Evolutionary conservation across 2,329 filamentous ascomycete genomes (phyloP).

Genomic region (Cladophialophora psammophila): DNA sequence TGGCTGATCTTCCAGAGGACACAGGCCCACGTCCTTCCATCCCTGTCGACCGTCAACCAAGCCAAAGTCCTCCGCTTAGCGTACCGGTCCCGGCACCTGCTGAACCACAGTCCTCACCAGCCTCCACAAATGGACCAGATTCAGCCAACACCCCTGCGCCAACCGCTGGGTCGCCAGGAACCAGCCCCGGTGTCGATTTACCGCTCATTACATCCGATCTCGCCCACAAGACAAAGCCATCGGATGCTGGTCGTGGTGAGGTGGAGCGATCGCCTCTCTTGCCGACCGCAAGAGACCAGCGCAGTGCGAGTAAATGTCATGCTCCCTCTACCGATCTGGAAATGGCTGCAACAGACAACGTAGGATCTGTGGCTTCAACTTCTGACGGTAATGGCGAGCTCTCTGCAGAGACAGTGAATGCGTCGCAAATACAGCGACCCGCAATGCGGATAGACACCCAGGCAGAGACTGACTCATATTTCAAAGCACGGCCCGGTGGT

Average conservation of each 20-base stretch:
- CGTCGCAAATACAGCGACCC: constrained; percentile 24
- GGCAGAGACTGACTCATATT: constrained; percentile 32
- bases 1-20: not conserved
- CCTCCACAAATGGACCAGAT: constrained; percentile 72
- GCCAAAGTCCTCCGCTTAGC: constrained; percentile 23
- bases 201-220: constrained; percentile 17
- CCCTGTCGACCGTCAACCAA: constrained; percentile 7
- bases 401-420: constrained; percentile 1
- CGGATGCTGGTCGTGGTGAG: constrained; percentile 24
- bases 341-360: constrained; percentile 20
- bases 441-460: constrained; percentile 38
- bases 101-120: constrained; percentile 57
- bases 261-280: constrained; percentile 10
- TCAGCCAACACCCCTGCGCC: constrained; percentile 76
- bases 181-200: constrained; percentile 73
- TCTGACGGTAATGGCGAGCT: constrained; percentile 13
- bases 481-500: constrained; percentile 29
- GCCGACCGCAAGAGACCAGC: not conserved
- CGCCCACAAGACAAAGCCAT: constrained; percentile 25
- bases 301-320: constrained; percentile 2
- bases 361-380: not conserved
- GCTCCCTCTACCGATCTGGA: constrained; percentile 21
- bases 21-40: constrained; percentile 2
- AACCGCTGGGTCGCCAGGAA: constrained; percentile 73
- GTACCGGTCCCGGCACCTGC: constrained; percentile 19